Evolutionary conservation across 371 early-diverging fungal genomes (phyloP), one percentile per base, ranked within the genome.

Genomic region (Mortierella sp.): DNA sequence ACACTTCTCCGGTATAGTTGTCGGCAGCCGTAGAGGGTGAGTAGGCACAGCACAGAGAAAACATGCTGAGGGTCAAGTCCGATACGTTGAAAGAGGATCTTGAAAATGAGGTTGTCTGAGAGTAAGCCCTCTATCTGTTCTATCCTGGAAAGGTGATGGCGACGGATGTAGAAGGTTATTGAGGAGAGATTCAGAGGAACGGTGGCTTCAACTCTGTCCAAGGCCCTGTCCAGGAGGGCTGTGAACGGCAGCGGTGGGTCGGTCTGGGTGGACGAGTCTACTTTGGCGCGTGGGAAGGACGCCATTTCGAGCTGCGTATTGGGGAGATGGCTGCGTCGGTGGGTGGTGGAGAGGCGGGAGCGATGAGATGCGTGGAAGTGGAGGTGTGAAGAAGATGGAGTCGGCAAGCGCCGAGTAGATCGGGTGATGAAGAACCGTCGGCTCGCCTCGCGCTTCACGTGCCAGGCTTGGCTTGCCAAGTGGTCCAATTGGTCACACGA

Each of bases 101-200:
- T 54, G 47, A 76, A 76, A 44, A 76, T 41, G 21, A 76, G 60
- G 65, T 68, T 76, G 39, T 64, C 3, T 29, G 69, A 63, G 17
- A 76, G 65, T 31, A 76, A 57, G 27, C 54, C 43, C 37, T 76
- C 76, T 29, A 76, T 24, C 14, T 63, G 76, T 39, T 76, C 76
- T 48, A 76, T 76, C 45, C 76, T 50, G 7, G 76, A 76, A 61
- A 76, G 76, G 57, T 76, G 69, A 21, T 76, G 68, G 16, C 76
- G 68, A 31, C 76, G 64, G 47, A 76, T 76, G 58, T 76, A 68
- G 65, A 76, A 76, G 45, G 76, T 76, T 45, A 76, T 57, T 57
- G 76, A 67, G 16, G 76, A 68, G 7, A 76, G 61, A 56, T 76
- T 76, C 24, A 76, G 54, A 16, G 76, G 76, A 16, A 76, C 67